Evolutionary conservation across 208 protist species (phyloP), one percentile per base, ranked within the genome.

Genomic region (Crithidia fasciculata): DNA sequence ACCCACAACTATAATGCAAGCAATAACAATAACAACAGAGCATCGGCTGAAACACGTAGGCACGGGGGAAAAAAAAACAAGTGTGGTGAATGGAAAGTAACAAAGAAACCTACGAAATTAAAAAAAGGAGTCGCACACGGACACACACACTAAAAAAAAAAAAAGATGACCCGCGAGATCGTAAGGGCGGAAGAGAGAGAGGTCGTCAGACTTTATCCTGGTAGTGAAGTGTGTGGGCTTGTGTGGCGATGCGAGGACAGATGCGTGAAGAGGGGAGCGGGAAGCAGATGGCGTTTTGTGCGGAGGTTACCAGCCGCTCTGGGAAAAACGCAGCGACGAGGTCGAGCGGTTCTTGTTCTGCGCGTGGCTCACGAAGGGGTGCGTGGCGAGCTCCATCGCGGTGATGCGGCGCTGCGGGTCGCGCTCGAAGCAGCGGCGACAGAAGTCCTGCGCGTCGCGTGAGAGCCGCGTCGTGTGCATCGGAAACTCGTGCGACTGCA

Each of bases 401-500:
- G 58, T 69, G 39, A 62, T 69, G 10, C 80, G 68, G 28, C 19
- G 53, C 15, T 41, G 5, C 43, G 61, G 73, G 61, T 81, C 69
- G 4, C 41, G 39, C 47, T 80, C 71, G 28, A 84, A 61, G 62
- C 80, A 81, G n/a, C 59, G 58, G 5, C 67, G 54, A 28, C 69
- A 76, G 43, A 84, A 81, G 54, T 84, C 70, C 15, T 64, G 10
- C n/a, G 80, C 74, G 4, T 47, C 45, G 10, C 36, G 55, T 13
- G 74, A 74, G 28, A 84, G 50, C 45, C 2, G 15, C 40, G 16
- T 16, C 7, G 45, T 39, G 10, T 44, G 50, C 8, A 84, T 45
- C 16, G 79, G 70, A 18, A 84, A 84, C 36, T 72, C 45, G 28
- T 70, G 44, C 0, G 53, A 16, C 41, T 84, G 68, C 37, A 84